Base-by-base conservation (phyloP, 805 yeast species). In the Cyberlindnera mycetangii region DNA sequence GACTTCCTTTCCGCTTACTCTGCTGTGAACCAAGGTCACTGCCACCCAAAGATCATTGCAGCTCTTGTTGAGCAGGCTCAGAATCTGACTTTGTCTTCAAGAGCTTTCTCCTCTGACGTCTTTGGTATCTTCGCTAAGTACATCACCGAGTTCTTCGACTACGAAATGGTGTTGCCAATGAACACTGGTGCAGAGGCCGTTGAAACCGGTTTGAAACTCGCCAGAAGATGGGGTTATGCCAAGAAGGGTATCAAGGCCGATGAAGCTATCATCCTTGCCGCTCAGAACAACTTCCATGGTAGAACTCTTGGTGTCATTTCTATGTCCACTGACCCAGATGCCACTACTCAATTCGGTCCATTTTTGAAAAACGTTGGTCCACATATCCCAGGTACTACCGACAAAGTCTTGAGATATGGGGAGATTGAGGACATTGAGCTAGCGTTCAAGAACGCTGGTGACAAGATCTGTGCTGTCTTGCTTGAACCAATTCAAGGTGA, bases 111-210 rank as follows among this genome's bases (percentile, higher is more conserved):
- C 19, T 85, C 86, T 43, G 95, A 90, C 64, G 83, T 82, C 10
- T 89, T 89, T 62, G 95, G 96, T 35, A 74, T 75, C 27, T 92
- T 80, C 62, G 93, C 97, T 54, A 87, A 89, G 65, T 92, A 78
- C 61, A 74, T 89, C 49, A 89, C 97, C 42, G 93, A 89, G 63
- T 90, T 71, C 63, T 92, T 92, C 71, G 77, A 82, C 62, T 92
- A 88, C 68, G 98, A 92, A 60, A 83, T 81, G 85, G 92, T 92
- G 10, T 72, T 92, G 63, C 98, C 98, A 54, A 92, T 90, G 97
- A 92, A 92, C 73, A 92, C 98, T 12, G 98, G 98, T 64, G 97
- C 97, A 32, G 98, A 92, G 71, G 98, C 98, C 9, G 98, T 92
- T 33, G 98, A 92, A 71, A 88, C 97, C 32, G 96, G 86, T 22